Conservation (phyloP, 352 stramenopile species). For the Blastocystis sp. region DNA sequence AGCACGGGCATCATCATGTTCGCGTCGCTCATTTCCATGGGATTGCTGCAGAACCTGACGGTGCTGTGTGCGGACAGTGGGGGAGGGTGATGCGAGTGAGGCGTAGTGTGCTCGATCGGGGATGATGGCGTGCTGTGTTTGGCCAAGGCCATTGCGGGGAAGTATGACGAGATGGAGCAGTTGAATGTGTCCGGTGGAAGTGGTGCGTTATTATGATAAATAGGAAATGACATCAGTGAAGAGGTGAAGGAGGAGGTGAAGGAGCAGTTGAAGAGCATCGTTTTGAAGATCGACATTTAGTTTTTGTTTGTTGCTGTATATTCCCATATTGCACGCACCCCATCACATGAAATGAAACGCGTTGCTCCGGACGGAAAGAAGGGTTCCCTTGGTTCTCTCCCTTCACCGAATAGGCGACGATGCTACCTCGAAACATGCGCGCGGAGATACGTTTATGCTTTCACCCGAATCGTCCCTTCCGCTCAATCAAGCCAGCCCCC, state of each 20-base stretch:
- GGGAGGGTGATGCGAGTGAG: neutral
- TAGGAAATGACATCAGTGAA: conserved; percentile 38
- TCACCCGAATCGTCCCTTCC: too few species aligned
- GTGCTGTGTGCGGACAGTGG: conserved; percentile 33
- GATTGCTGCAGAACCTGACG: conserved; percentile 8
- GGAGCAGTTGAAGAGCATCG: conserved; percentile 8
- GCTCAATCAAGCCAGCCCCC: too few species aligned
- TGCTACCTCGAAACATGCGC: too few species aligned
- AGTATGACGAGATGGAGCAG: conserved; percentile 36
- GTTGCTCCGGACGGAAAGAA: too few species aligned
- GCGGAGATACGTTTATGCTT: too few species aligned
- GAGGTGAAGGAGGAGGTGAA: conserved; percentile 19
- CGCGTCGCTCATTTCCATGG: conserved; percentile 38
- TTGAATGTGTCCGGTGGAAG: conserved; percentile 25
- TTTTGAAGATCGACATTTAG: conserved; percentile 20
- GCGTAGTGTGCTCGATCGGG: conserved; percentile 36
- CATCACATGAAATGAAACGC: too few species aligned
- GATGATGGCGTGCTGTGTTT: conserved; percentile 25
- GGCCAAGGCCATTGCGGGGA: conserved; percentile 19
- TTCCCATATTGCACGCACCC: too few species aligned
- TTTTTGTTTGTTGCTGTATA: conserved; percentile 25
- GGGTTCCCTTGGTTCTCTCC: too few species aligned
- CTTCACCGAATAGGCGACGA: too few species aligned
- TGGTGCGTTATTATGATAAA: neutral
- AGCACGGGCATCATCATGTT: conserved; percentile 28